Percentiles rank a stretch among this genome's conserved stretches.
Conservation (phyloP, 1,284 basidiomycete species). For the Exsudoporus floridanus region DNA sequence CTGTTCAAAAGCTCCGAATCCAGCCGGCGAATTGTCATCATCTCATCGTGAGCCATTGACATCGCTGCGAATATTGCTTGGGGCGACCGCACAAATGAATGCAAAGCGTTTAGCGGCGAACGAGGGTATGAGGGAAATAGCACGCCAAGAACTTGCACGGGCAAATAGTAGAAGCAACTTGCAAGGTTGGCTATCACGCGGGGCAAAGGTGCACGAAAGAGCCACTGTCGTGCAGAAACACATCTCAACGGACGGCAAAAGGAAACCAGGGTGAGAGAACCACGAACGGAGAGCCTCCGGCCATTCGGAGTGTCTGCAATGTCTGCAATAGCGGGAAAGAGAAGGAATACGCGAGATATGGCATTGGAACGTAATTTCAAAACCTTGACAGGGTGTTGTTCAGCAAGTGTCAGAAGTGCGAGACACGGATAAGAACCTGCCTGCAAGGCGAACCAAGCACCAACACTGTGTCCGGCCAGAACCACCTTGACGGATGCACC, state of each 20-base stretch:
- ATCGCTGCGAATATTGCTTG: conserved; percentile 47
- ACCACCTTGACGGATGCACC: conserved; percentile 41
- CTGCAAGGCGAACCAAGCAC: conserved; percentile 59
- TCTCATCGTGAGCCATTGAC: conserved; percentile 62
- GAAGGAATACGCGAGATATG: conserved; percentile 45
- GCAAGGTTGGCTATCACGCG: conserved; percentile 42
- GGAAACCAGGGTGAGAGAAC: background rate
- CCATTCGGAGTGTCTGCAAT: conserved; percentile 60
- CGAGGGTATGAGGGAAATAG: conserved; percentile 45
- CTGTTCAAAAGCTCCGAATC: conserved; percentile 44
- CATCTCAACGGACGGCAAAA: background rate
- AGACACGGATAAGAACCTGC: conserved; percentile 30
- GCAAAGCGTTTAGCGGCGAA: conserved; percentile 47
- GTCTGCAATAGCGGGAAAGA: conserved; percentile 59
- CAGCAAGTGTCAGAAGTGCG: background rate
- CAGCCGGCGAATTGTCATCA: conserved; percentile 50
- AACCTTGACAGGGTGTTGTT: conserved; percentile 36
- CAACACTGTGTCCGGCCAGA: conserved; percentile 59
- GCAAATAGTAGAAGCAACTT: conserved; percentile 17
- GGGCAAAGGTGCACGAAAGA: conserved; percentile 49
- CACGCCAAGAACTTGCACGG: conserved; percentile 21
- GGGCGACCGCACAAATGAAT: conserved; percentile 47
- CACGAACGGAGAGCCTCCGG: conserved; percentile 41
- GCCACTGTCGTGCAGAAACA: conserved; percentile 37
- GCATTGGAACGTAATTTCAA: conserved; percentile 45